Base-by-base conservation (phyloP, 768 basidiomycete species). In the Russula brevipes region DNA sequence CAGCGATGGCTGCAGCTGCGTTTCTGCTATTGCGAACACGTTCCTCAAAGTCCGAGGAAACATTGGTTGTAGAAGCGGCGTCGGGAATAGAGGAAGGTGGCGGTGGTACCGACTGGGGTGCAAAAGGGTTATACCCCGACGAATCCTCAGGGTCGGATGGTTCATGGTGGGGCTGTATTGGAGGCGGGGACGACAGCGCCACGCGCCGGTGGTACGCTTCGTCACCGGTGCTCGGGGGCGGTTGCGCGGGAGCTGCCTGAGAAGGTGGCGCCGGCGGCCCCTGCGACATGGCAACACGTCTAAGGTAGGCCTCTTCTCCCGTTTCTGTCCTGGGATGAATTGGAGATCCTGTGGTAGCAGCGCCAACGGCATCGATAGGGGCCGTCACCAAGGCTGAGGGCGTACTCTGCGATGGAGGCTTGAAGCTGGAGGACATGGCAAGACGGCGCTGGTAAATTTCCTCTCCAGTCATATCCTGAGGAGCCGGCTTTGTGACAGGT, bases 1-100 rank as follows among this genome's bases (percentile, higher is more conserved):
- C 91, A 19, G 91, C 92, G 60, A 94, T 89, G 11, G 85, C 90
- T 4, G 89, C 90, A 0, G 91, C 92, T 10, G 85, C 84, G 63
- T 89, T 88, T 42, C 74, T 71, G 46, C 75, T 76, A 45, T 73
- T 75, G 45, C 74, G 71, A 1, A 85, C 81, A 66, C 79, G 85
- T 17, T 86, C 89, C 61, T 91, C 85, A 16, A 89, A 77, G 33
- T 53, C 57, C 6, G 36, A 5, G 1, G 77, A 75, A 30, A 59
- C 30, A 42, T 36, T 39, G 10, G 3, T 73, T 3, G 75, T 73
- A 33, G 78, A 65, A 17, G 73, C 63, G 3, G 72, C 66, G 9
- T 77, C 73, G 5, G 81, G 76, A 36, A 76, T 76, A 2, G 80
- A 79, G 0, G 85, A 81, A 1, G 87, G 84, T 0, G 85, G 85